Evolutionary conservation across 306 rosid genomes (phyloP).

Genomic region (Prunus salicina): DNA sequence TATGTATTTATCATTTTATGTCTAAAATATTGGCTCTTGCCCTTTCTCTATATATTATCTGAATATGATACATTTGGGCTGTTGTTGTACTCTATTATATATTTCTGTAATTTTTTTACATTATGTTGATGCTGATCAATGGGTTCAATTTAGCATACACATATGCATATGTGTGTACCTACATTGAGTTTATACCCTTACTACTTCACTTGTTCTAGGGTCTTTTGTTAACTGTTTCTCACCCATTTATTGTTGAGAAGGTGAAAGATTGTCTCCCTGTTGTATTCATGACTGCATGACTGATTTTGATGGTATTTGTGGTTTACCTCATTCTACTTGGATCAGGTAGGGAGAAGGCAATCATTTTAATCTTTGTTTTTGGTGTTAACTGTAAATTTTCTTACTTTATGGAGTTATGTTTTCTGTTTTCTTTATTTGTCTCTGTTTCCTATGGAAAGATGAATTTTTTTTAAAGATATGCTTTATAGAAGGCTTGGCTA

Average conservation of each 20-base stretch:
- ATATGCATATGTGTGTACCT: background rate
- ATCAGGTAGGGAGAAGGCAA: too few relatives aligned
- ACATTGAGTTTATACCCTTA: background rate
- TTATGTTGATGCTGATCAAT: background rate
- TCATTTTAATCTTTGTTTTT: background rate
- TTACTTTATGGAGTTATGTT: background rate
- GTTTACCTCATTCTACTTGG: background rate
- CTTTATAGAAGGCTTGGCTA: background rate
- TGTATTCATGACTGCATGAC: background rate
- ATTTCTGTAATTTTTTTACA: background rate
- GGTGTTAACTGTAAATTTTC: background rate
- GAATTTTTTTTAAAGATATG: background rate
- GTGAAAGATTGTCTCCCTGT: background rate
- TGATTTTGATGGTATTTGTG: background rate
- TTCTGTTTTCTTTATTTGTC: background rate
- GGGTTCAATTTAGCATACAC: background rate
- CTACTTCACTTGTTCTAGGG: too few relatives aligned
- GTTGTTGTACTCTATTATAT: background rate
- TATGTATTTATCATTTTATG: slow-evolving; percentile 20
- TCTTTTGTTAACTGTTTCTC: background rate
- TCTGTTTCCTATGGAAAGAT: background rate
- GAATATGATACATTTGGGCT: background rate
- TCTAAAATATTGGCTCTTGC: slow-evolving; percentile 9
- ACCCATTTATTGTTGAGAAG: background rate
- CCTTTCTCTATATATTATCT: background rate